These are phyloP conservation scores for Closterium sp. DNA, from an alignment of 139 green algal genomes.

Conservation along the genomic window DNA sequence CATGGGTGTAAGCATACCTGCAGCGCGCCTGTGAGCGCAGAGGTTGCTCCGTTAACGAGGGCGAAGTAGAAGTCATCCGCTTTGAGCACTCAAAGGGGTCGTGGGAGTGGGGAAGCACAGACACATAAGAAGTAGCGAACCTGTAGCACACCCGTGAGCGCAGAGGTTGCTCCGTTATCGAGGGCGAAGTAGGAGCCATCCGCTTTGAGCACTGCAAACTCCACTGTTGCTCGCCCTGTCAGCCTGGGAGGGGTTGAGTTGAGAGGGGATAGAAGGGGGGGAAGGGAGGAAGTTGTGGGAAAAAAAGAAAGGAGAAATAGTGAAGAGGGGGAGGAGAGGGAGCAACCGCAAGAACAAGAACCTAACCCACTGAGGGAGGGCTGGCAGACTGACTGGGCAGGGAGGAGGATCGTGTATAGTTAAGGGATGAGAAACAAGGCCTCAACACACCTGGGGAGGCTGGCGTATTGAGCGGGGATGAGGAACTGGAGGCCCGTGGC, in stretches of 20 bases:
- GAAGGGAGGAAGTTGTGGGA: background rate
- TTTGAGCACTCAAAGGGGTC: too few relatives aligned
- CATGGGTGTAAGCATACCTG: background rate
- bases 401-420: too few relatives aligned
- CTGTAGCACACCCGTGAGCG: constrained; percentile 23
- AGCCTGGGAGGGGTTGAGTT: constrained; percentile 12
- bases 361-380: too few relatives aligned
- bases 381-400: too few relatives aligned
- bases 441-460: constrained; percentile 25
- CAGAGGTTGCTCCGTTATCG: constrained; percentile 26
- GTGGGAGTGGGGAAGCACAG: too few relatives aligned
- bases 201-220: constrained; percentile 48
- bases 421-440: too few relatives aligned
- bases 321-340: background rate
- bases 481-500: constrained; percentile 37
- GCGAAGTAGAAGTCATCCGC: background rate
- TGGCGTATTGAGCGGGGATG: constrained; percentile 35
- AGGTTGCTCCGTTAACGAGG: constrained; percentile 18
- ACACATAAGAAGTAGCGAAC: background rate
- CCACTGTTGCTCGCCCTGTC: constrained; percentile 46
- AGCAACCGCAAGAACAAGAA: too few relatives aligned
- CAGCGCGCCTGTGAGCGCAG: constrained; percentile 7
- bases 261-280: constrained; percentile 9
- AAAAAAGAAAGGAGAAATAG: background rate
- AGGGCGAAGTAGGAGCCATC: constrained; percentile 41